phyloP scores from a whole-genome alignment of 2,329 filamentous ascomycete species.

The Colletotrichum cuscutae region DNA sequence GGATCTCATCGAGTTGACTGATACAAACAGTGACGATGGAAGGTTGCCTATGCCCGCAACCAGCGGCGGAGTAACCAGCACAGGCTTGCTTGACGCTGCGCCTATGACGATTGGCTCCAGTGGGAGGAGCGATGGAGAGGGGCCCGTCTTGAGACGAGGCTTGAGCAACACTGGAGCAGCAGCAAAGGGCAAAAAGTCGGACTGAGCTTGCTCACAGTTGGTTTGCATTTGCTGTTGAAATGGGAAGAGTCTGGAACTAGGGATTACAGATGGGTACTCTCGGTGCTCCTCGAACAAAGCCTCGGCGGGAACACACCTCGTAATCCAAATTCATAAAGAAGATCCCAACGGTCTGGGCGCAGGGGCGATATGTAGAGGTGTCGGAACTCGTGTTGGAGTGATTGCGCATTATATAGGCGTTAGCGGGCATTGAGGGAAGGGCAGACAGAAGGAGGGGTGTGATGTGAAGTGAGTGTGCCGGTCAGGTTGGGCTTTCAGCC shows the following conservation, averaged over 20 bases:
- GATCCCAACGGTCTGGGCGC: background rate
- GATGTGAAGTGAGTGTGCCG: background rate
- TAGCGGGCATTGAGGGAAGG: constrained; percentile 19
- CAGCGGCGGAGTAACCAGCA: constrained; percentile 31
- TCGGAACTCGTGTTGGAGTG: background rate
- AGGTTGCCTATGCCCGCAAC: constrained; percentile 38
- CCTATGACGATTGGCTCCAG: constrained; percentile 45
- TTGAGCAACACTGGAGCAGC: constrained; percentile 43
- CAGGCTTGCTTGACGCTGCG: constrained; percentile 45
- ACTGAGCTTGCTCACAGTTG: constrained; percentile 40
- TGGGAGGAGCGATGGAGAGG: constrained; percentile 51
- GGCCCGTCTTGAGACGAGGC: constrained; percentile 46
- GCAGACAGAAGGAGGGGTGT: background rate
- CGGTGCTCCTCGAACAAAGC: background rate
- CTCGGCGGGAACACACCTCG: background rate
- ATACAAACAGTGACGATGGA: constrained; percentile 68
- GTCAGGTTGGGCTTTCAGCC: background rate
- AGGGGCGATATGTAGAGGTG: background rate
- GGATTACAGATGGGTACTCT: background rate
- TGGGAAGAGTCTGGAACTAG: background rate
- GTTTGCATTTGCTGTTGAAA: background rate
- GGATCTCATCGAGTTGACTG: constrained; percentile 79
- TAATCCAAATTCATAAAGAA: background rate
- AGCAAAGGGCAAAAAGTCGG: constrained; percentile 59
- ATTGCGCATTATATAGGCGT: constrained; percentile 24